phyloP scores from a whole-genome alignment of 306 rosid species.

The Vicia faba region DNA sequence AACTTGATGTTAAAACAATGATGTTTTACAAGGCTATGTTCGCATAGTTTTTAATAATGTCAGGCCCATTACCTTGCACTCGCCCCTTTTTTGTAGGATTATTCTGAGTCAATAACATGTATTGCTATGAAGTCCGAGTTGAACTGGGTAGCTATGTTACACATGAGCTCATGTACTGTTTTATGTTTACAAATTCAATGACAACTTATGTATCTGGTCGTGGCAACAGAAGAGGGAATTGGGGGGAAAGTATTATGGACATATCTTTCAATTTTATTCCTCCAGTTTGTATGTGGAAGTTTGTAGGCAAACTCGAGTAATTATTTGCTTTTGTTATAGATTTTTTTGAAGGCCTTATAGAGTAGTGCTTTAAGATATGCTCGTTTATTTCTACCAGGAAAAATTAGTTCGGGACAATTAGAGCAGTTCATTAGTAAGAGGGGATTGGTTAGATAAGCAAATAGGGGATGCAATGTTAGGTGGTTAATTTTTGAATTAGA shows the following conservation, averaged over 20 bases:
- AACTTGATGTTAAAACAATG: neutral
- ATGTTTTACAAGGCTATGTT: neutral
- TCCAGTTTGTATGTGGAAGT: neutral
- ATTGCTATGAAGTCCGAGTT: neutral
- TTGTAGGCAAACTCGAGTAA: neutral
- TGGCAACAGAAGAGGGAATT: neutral
- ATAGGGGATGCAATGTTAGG: conserved; percentile 1
- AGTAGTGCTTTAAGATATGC: neutral
- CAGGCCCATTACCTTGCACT: neutral
- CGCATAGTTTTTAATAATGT: neutral
- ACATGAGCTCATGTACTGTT: neutral
- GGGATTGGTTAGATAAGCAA: neutral
- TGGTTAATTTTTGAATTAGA: neutral
- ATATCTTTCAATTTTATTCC: neutral
- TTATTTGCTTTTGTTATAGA: neutral
- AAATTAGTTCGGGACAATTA: neutral
- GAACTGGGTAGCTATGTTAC: neutral
- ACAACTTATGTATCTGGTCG: neutral
- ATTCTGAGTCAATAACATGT: neutral
- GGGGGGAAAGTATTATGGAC: neutral
- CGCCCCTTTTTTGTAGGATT: neutral
- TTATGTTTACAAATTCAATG: neutral
- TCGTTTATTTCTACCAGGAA: neutral
- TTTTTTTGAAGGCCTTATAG: conserved; percentile 2
- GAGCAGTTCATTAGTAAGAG: conserved; percentile 2